Evolutionary conservation across 305 asterid genomes (phyloP).

Genomic region (Fraxinus latifolia): DNA sequence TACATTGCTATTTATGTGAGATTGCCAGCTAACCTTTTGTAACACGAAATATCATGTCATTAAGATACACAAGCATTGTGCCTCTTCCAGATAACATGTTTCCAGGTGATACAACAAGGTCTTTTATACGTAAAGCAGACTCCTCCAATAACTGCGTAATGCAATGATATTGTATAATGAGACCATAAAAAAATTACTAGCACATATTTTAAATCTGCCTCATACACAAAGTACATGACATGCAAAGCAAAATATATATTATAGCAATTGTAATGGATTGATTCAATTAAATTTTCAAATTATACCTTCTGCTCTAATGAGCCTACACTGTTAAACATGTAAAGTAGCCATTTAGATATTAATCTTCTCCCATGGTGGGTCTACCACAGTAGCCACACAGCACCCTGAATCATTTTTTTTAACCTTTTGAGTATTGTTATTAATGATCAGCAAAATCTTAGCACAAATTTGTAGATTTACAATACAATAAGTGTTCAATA

Average conservation of each 20-base stretch:
- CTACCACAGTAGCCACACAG: neutral
- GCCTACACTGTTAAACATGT: neutral
- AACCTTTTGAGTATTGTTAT: neutral
- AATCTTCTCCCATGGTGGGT: neutral
- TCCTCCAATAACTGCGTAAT: constrained; percentile 42
- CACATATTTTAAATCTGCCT: constrained; percentile 2
- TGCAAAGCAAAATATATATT: constrained; percentile 2
- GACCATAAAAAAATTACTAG: constrained; percentile 19
- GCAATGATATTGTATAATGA: neutral
- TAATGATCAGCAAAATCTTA: neutral
- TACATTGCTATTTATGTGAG: neutral
- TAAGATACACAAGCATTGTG: constrained; percentile 36
- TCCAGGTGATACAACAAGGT: constrained; percentile 42
- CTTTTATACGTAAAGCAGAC: constrained; percentile 31
- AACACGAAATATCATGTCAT: constrained; percentile 44
- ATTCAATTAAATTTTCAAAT: neutral
- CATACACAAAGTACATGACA: neutral
- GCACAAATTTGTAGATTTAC: neutral
- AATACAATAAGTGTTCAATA: constrained; percentile 34
- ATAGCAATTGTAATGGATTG: neutral
- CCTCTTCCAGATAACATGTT: constrained; percentile 44
- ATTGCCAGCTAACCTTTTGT: constrained; percentile 37
- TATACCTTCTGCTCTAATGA: neutral
- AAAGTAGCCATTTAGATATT: neutral
- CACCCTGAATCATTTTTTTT: neutral